Evolutionary conservation across 2,329 filamentous ascomycete species (phyloP).

Genomic region (Diaporthe citri): DNA sequence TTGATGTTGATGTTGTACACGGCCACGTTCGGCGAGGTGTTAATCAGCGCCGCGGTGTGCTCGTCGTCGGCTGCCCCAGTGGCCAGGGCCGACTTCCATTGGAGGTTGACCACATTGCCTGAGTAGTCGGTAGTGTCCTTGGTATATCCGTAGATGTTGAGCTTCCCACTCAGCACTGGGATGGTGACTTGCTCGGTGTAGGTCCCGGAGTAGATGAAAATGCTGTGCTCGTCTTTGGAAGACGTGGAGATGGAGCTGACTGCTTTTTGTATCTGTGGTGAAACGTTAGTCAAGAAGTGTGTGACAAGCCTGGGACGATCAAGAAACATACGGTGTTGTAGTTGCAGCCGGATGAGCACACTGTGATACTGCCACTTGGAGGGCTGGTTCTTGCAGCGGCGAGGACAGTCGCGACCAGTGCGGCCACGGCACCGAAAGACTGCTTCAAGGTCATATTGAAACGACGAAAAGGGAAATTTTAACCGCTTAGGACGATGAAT

Average conservation of each 20-base stretch:
- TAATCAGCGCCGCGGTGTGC: conserved; percentile 59
- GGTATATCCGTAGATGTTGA: conserved; percentile 69
- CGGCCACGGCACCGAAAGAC: conserved; percentile 30
- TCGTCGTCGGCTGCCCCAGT: conserved; percentile 43
- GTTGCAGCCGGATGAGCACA: conserved; percentile 37
- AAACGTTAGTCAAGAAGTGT: background rate
- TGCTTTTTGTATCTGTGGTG: conserved; percentile 36
- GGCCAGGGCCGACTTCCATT: conserved; percentile 33
- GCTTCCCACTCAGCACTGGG: conserved; percentile 56
- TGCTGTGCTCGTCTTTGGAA: conserved; percentile 29
- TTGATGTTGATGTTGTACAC: conserved; percentile 69
- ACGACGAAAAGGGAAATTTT: background rate
- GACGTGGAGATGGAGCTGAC: conserved; percentile 38
- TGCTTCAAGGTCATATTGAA: conserved; percentile 33
- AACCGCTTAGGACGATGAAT: background rate
- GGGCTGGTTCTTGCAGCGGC: conserved; percentile 36
- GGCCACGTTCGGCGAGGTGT: conserved; percentile 58
- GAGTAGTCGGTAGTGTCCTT: conserved; percentile 58
- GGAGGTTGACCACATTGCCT: conserved; percentile 56
- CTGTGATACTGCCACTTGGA: conserved; percentile 38
- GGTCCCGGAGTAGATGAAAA: conserved; percentile 56
- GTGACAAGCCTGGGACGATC: too few species aligned
- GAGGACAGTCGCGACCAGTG: conserved; percentile 34
- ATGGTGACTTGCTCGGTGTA: conserved; percentile 71
- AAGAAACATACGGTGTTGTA: conserved; percentile 32